A percentile compares a stretch with the other conserved stretches of the same genome.
phyloP scores from a whole-genome alignment of 768 basidiomycete genomes.

The Boletus insuetus region DNA sequence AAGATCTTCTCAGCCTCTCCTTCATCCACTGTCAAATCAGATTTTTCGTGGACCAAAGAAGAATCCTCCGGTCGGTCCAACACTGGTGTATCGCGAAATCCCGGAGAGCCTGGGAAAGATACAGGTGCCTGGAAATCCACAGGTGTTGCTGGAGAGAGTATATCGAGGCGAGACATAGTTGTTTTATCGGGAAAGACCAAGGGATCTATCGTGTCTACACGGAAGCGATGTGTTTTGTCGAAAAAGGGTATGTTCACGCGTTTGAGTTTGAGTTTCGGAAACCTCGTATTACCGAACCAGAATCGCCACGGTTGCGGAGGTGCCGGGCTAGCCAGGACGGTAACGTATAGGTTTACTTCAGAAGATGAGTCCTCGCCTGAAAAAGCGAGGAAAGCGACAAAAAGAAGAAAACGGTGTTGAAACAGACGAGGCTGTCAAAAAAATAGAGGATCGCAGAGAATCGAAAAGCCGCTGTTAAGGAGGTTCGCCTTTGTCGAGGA shows the following conservation, averaged over 20 bases:
- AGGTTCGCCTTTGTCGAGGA: slow-evolving; percentile 62
- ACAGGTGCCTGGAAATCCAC: slow-evolving; percentile 29
- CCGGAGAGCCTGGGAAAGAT: slow-evolving; percentile 29
- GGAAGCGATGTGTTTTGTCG: slow-evolving; percentile 24
- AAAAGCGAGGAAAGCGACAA: slow-evolving; percentile 60
- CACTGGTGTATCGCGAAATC: slow-evolving; percentile 23
- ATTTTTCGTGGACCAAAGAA: slow-evolving; percentile 41
- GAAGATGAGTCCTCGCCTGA: slow-evolving; percentile 67
- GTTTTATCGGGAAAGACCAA: slow-evolving; percentile 24
- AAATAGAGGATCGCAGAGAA: slow-evolving; percentile 3
- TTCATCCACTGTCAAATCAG: slow-evolving; percentile 39
- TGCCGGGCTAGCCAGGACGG: slow-evolving; percentile 63
- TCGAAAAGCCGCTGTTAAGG: slow-evolving; percentile 51
- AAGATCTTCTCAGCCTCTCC: slow-evolving; percentile 43
- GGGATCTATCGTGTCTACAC: slow-evolving; percentile 24
- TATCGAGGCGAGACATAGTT: slow-evolving; percentile 58
- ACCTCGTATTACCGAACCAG: slow-evolving; percentile 65
- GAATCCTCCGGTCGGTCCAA: slow-evolving; percentile 7
- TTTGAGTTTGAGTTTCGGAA: slow-evolving; percentile 28
- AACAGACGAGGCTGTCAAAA: slow-evolving; percentile 9
- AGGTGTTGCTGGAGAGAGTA: slow-evolving; percentile 36
- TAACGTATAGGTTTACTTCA: slow-evolving; percentile 47
- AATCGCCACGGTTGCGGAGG: slow-evolving; percentile 70
- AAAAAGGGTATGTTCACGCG: slow-evolving; percentile 23
- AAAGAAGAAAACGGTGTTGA: slow-evolving; percentile 25